Base-by-base conservation (phyloP, 306 rosid genomes). In the Canavalia ensiformis region DNA sequence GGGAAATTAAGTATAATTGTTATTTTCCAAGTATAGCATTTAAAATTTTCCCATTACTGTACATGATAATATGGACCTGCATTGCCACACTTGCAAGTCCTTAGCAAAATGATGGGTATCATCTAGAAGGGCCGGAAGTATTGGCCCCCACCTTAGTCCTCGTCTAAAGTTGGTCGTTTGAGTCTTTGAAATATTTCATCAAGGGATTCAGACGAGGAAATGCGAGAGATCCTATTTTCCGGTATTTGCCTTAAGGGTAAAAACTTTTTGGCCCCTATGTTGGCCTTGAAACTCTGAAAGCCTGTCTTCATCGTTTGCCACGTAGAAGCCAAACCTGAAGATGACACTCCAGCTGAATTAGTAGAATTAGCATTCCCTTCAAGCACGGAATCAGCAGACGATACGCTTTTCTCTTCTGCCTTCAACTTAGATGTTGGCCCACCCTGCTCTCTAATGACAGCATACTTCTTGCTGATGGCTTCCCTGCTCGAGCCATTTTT, bases 251-350 rank as follows among this genome's bases (percentile, higher is more conserved):
- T 88, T 79, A 91, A 6, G 37, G 98, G 97, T 30, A 87, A 80
- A 57, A 94, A 90, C 51, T 87, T 89, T 79, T 90, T 92, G 75
- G 93, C 83, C 28, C 89, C 93, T 9, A 95, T 63, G 82, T 92
- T 91, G 37, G 92, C 87, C 88, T 90, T 93, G 76, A 95, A 91
- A 81, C 58, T 89, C 83, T 91, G 97, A 74, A 93, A 93, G 56
- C 97, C 97, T 25, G 89, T 81, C 84, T 93, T 95, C 99, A 95
- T 88, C 50, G 89, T 86, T 65, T 56, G 91, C 97, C 97, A 93
- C 25, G 89, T 90, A 13, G 94, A 90, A 57, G 88, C 84, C 87
- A 93, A 83, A 52, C 91, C 97, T 30, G 95, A 83, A 79, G 94
- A 42, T 28, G 86, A 66, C 60, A 57, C 78, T 54, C 83, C 92